These are phyloP conservation scores for Daldinia decipiens DNA, from an alignment of 495 filamentous ascomycete genomes.

Conservation along the genomic window DNA sequence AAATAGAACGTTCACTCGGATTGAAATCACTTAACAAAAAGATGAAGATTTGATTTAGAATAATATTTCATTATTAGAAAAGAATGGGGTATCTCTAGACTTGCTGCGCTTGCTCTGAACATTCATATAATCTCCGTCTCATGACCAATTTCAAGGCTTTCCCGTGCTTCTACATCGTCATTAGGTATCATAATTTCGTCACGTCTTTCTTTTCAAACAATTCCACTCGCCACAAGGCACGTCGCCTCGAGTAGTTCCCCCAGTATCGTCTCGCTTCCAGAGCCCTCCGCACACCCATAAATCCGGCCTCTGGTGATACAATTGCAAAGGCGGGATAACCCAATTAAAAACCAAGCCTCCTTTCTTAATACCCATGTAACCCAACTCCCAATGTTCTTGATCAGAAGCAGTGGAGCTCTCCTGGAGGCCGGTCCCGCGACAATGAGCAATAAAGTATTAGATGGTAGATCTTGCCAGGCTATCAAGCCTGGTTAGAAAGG, in stretches of 20 bases:
- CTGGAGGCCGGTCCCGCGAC: conserved; percentile 41
- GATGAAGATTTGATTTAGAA: conserved; percentile 5
- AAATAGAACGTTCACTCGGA: background rate
- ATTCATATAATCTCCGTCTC: conserved; percentile 28
- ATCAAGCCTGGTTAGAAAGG: background rate
- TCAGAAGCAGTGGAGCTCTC: conserved; percentile 17
- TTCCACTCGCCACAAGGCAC: conserved; percentile 27
- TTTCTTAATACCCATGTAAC: conserved; percentile 4
- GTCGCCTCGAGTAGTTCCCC: background rate
- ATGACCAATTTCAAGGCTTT: conserved; percentile 34
- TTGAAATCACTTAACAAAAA: background rate
- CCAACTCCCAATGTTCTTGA: conserved; percentile 21
- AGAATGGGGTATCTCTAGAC: conserved; percentile 47
- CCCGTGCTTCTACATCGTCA: conserved; percentile 11
- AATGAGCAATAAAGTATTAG: conserved; percentile 37
- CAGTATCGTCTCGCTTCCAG: conserved; percentile 39
- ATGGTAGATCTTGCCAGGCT: conserved; percentile 16
- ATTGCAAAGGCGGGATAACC: conserved; percentile 12
- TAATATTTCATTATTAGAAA: conserved; percentile 41
- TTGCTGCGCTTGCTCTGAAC: conserved; percentile 33
- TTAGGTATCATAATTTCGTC: conserved; percentile 35
- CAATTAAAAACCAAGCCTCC: conserved; percentile 31
- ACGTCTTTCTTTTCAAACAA: conserved; percentile 15
- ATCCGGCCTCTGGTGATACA: conserved; percentile 15
- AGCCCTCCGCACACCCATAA: conserved; percentile 38